These are phyloP conservation scores for Osmanthus fragrans DNA, from an alignment of 257 asterid genomes.

Conservation along the genomic window DNA sequence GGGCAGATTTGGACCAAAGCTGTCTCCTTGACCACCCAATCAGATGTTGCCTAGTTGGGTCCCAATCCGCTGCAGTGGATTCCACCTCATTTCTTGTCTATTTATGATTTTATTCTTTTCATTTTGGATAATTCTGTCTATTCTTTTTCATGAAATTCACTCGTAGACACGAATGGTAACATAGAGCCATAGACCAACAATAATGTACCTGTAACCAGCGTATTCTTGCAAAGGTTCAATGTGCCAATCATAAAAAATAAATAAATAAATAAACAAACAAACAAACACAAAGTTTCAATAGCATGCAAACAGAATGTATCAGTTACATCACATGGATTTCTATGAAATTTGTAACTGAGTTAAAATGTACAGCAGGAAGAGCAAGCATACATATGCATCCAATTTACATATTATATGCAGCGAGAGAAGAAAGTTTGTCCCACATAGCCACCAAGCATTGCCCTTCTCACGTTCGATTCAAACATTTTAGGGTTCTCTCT, in stretches of 20 bases:
- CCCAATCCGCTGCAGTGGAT: constrained; percentile 9
- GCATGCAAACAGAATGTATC: constrained; percentile 36
- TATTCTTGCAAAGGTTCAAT: not conserved
- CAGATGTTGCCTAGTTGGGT: constrained; percentile 1
- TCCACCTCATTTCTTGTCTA: not conserved
- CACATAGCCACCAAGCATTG: constrained; percentile 88
- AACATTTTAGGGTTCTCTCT: constrained; percentile 88
- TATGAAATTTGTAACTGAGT: constrained; percentile 17
- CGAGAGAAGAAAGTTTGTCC: constrained; percentile 84
- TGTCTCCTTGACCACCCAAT: constrained; percentile 44
- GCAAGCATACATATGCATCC: constrained; percentile 30
- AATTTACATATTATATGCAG: constrained; percentile 62
- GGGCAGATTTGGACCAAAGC: constrained; percentile 27
- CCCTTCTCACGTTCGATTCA: constrained; percentile 84
- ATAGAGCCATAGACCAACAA: not conserved
- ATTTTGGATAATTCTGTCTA: not conserved
- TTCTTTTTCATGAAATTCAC: not conserved
- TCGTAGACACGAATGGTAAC: not conserved
- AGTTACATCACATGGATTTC: constrained; percentile 19
- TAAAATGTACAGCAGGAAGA: constrained; percentile 33
- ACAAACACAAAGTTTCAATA: constrained; percentile 21
- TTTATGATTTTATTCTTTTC: not conserved
- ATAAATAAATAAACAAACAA: not conserved
- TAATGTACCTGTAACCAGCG: not conserved
- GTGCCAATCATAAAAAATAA: not conserved